Evolutionary conservation across 2,329 filamentous ascomycete genomes (phyloP).

Genomic region (Rhexocercosporidium sp.): DNA sequence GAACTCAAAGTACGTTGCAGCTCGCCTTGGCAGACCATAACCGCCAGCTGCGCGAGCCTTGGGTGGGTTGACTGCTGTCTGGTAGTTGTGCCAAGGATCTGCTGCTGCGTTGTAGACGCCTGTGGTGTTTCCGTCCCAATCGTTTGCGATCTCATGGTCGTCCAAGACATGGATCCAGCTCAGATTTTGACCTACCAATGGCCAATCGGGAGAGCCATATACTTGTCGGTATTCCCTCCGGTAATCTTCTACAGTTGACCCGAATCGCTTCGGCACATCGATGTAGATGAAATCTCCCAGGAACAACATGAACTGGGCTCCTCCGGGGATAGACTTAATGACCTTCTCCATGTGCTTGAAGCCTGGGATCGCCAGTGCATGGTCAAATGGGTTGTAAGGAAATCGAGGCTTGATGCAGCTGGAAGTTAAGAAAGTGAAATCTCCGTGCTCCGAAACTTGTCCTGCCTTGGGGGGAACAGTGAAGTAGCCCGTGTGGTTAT

Average conservation of each 20-base stretch:
- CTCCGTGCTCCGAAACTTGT: conserved; percentile 65
- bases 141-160: conserved; percentile 95
- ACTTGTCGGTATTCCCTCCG: conserved; percentile 91
- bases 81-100: conserved; percentile 81
- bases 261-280: conserved; percentile 84
- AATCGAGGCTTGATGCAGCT: conserved; percentile 93
- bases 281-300: conserved; percentile 89
- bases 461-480: conserved; percentile 76
- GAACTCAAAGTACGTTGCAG: conserved; percentile 87
- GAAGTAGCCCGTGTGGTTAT: conserved; percentile 85
- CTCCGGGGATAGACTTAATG: conserved; percentile 64
- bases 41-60: conserved; percentile 56
- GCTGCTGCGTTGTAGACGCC: conserved; percentile 65
- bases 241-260: conserved; percentile 75
- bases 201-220: conserved; percentile 96
- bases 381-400: conserved; percentile 84
- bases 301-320: conserved; percentile 81
- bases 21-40: conserved; percentile 46
- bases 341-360: conserved; percentile 77
- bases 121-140: conserved; percentile 82
- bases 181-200: conserved; percentile 73
- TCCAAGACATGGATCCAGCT: conserved; percentile 98
- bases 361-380: conserved; percentile 82
- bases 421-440: conserved; percentile 88
- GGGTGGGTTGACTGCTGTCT: conserved; percentile 84